phyloP scores from a whole-genome alignment of 371 early-diverging fungal genomes.

The Mortierella sp. region DNA sequence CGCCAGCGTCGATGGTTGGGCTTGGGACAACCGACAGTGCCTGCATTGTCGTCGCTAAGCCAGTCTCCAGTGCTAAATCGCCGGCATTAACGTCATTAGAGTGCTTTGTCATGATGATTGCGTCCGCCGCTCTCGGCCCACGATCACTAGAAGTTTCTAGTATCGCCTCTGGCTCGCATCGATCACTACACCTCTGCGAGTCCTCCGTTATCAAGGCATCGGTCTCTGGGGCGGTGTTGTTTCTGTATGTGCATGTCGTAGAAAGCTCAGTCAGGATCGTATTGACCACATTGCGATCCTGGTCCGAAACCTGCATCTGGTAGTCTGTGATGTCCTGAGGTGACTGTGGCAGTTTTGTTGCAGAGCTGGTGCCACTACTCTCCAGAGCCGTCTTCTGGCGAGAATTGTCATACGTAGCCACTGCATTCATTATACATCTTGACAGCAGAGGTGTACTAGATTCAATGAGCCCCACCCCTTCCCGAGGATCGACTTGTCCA shows the following conservation, averaged over 20 bases:
- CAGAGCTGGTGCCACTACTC: not conserved
- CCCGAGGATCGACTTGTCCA: not conserved
- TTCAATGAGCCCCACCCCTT: not conserved
- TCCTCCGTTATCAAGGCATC: too few species aligned
- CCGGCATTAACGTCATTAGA: not conserved
- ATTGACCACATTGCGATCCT: conserved; percentile 4
- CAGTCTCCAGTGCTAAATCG: not conserved
- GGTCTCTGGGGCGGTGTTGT: not conserved
- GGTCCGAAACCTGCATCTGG: conserved; percentile 16
- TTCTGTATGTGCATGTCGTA: not conserved
- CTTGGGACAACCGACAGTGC: conserved; percentile 11
- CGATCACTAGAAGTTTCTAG: too few species aligned
- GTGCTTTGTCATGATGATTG: too few species aligned
- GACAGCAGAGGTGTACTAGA: not conserved
- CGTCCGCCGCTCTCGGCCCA: too few species aligned
- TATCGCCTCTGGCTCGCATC: too few species aligned
- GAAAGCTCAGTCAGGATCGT: conserved; percentile 4
- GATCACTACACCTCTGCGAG: too few species aligned
- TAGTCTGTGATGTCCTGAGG: conserved; percentile 10
- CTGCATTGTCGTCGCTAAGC: conserved; percentile 5
- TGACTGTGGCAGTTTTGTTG: not conserved
- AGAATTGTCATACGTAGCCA: too few species aligned
- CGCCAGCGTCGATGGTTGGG: conserved; percentile 24
- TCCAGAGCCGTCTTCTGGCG: too few species aligned
- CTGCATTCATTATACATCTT: too few species aligned